These are phyloP conservation scores for Kwoniella sp. DNA, from an alignment of 768 basidiomycete genomes.

Conservation along the genomic window DNA sequence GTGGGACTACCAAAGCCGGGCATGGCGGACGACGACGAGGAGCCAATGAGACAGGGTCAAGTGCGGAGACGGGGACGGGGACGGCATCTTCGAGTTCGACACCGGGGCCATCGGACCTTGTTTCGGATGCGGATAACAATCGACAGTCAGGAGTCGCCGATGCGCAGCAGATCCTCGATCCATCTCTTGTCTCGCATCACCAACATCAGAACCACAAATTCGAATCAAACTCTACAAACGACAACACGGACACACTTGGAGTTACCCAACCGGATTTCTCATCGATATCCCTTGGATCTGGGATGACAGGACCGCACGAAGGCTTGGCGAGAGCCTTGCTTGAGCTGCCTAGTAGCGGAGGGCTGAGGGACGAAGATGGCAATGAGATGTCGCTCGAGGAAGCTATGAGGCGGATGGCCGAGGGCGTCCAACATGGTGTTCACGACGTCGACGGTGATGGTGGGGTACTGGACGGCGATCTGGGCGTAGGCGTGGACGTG, in stretches of 20 bases:
- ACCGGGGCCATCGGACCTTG: too few species aligned
- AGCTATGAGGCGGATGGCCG: constrained; percentile 26
- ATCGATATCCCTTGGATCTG: too few species aligned
- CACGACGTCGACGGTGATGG: not conserved
- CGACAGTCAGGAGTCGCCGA: too few species aligned
- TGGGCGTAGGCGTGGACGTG: not conserved
- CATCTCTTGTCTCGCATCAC: not conserved
- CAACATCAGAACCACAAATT: not conserved
- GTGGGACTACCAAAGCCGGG: constrained; percentile 16
- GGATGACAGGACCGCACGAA: constrained; percentile 14
- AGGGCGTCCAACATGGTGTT: constrained; percentile 13
- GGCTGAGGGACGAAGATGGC: constrained; percentile 25
- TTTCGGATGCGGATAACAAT: too few species aligned
- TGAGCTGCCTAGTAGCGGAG: constrained; percentile 20
- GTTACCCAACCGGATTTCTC: not conserved
- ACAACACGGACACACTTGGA: not conserved
- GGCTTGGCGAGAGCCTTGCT: constrained; percentile 27
- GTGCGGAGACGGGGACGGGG: not conserved
- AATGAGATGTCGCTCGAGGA: constrained; percentile 26
- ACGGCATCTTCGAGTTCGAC: too few species aligned
- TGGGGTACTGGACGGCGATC: not conserved
- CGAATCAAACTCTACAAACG: too few species aligned
- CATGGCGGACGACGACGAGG: not conserved
- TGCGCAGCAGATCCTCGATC: too few species aligned
- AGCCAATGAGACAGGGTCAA: too few species aligned